These are phyloP conservation scores for Mortierella polycephala DNA, from an alignment of 371 early-diverging fungal species.

Conservation along the genomic window DNA sequence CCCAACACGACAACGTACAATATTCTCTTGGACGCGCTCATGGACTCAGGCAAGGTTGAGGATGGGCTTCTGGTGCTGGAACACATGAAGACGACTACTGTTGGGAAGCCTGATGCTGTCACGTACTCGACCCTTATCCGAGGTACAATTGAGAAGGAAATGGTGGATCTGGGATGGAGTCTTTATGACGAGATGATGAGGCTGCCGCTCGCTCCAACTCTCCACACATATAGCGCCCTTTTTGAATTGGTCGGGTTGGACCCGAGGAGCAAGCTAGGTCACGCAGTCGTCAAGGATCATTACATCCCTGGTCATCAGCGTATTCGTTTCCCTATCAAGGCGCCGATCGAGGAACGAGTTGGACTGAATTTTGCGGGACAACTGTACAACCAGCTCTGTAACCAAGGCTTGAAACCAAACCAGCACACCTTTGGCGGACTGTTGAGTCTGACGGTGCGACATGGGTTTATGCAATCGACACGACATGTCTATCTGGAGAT, in stretches of 20 bases:
- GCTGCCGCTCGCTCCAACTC: constrained; percentile 12
- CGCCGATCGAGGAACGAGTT: constrained; percentile 17
- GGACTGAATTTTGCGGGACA: constrained; percentile 38
- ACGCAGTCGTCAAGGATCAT: constrained; percentile 10
- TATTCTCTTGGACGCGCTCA: constrained; percentile 20
- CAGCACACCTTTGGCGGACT: constrained; percentile 34
- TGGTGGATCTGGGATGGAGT: constrained; percentile 36
- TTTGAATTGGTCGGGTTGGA: constrained; percentile 34
- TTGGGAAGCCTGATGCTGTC: constrained; percentile 21
- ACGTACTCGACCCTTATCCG: constrained; percentile 34
- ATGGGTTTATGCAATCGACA: constrained; percentile 22
- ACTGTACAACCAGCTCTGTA: constrained; percentile 43
- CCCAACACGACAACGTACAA: constrained; percentile 44
- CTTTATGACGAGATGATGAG: constrained; percentile 42
- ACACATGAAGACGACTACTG: constrained; percentile 22
- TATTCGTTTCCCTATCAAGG: constrained; percentile 30
- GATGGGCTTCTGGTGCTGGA: constrained; percentile 31
- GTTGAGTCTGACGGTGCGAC: constrained; percentile 20
- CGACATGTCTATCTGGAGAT: constrained; percentile 43
- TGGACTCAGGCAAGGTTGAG: constrained; percentile 6
- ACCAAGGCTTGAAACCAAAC: constrained; percentile 40
- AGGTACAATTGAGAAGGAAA: constrained; percentile 15
- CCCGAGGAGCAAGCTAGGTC: constrained; percentile 27
- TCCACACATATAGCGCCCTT: constrained; percentile 29
- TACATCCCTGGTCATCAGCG: constrained; percentile 9